Conservation (phyloP, 192 early-diverging fungal species). For the Coemansia reversa region DNA sequence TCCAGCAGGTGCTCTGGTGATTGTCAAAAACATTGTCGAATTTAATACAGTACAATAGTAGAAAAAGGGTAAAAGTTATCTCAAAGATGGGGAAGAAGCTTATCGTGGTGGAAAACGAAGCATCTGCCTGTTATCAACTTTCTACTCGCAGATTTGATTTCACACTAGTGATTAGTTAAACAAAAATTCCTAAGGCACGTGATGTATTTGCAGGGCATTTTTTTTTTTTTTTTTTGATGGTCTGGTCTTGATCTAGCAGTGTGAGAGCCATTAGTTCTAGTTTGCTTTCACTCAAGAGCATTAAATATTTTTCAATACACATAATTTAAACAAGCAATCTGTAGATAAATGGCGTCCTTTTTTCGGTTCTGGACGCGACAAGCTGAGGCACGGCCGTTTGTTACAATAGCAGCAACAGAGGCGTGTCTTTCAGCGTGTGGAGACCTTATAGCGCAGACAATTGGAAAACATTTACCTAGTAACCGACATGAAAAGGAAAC, state of each 20-base stretch:
- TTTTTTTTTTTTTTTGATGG: no score
- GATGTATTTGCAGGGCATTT: no score
- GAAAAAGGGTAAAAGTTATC: neutral
- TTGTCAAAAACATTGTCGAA: slow-evolving; percentile 34
- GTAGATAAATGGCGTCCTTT: slow-evolving; percentile 42
- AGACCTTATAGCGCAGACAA: slow-evolving; percentile 52
- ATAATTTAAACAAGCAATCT: neutral
- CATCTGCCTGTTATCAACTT: no score
- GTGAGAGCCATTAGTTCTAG: no score
- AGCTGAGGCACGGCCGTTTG: slow-evolving; percentile 52
- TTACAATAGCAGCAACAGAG: slow-evolving; percentile 51
- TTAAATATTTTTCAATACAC: no score
- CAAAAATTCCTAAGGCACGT: no score
- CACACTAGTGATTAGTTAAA: no score
- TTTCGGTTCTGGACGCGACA: slow-evolving; percentile 56
- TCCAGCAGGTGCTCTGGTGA: slow-evolving; percentile 21
- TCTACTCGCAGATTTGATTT: no score
- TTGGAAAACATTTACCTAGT: slow-evolving; percentile 25
- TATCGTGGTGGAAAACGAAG: no score
- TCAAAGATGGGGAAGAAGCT: neutral
- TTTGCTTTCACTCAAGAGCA: no score
- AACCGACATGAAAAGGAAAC: neutral
- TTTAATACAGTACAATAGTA: slow-evolving; percentile 1
- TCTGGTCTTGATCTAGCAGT: no score
- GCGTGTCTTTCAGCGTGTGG: slow-evolving; percentile 52